A percentile compares a stretch with the other conserved stretches of the same genome.
Evolutionary conservation across 2,329 filamentous ascomycete genomes (phyloP).

Genomic region (Pyrenophora seminiperda): DNA sequence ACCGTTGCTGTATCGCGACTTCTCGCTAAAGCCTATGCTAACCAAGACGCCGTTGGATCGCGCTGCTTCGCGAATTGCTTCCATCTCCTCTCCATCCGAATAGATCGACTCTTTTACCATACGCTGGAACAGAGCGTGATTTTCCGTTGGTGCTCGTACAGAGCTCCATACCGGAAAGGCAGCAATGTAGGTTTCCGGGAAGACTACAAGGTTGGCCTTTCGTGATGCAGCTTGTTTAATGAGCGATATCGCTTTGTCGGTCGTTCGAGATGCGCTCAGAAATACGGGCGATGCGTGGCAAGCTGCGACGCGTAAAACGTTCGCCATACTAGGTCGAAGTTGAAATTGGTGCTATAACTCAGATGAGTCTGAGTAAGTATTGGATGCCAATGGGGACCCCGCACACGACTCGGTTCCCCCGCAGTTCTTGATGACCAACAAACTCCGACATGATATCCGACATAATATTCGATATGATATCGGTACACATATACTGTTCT

Average conservation of each 20-base stretch:
- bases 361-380: neutral
- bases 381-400: neutral
- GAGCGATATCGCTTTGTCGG: conserved; percentile 53
- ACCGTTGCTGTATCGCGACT: conserved; percentile 50
- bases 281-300: conserved; percentile 51
- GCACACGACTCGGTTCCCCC: neutral
- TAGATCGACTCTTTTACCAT: conserved; percentile 39
- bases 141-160: conserved; percentile 54
- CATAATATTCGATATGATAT: too few species aligned
- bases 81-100: conserved; percentile 34
- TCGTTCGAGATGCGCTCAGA: conserved; percentile 54
- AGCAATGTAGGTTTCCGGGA: conserved; percentile 60
- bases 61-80: conserved; percentile 39
- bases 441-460: too few species aligned
- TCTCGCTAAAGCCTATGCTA: conserved; percentile 59
- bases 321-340: conserved; percentile 10
- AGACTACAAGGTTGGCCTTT: conserved; percentile 57
- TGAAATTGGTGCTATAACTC: neutral
- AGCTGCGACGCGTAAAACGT: conserved; percentile 29
- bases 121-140: conserved; percentile 57
- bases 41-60: conserved; percentile 49
- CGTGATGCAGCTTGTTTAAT: conserved; percentile 54
- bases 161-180: conserved; percentile 61
- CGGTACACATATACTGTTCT: too few species aligned
- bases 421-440: too few species aligned